Evolutionary conservation across 1,139 yeast species (phyloP).

Genomic region (Wickerhamomyces sp.): DNA sequence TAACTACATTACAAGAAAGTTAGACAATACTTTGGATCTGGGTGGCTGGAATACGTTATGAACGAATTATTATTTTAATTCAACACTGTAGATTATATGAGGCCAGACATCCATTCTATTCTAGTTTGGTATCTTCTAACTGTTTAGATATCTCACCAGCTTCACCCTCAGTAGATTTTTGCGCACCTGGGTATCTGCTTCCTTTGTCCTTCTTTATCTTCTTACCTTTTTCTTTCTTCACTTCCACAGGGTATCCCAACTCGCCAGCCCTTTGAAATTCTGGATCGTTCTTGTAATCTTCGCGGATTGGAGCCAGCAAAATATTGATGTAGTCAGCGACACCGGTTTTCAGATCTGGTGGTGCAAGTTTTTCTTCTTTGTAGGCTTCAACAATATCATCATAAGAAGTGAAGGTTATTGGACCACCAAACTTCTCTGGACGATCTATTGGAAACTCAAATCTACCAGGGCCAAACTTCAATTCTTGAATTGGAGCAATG

Average conservation of each 20-base stretch:
- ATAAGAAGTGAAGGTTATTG: slow-evolving; percentile 63
- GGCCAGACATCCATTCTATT: slow-evolving; percentile 6
- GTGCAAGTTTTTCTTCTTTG: slow-evolving; percentile 68
- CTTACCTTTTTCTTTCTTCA: slow-evolving; percentile 54
- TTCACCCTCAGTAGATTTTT: slow-evolving; percentile 16
- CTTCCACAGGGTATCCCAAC: slow-evolving; percentile 82
- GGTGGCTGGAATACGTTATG: slow-evolving; percentile 96
- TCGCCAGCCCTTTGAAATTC: slow-evolving; percentile 73
- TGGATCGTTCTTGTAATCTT: slow-evolving; percentile 51
- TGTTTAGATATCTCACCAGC: slow-evolving; percentile 27
- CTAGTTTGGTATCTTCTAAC: slow-evolving; percentile 29
- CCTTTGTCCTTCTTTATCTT: slow-evolving; percentile 84
- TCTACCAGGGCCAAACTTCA: slow-evolving; percentile 49
- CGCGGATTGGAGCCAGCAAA: slow-evolving; percentile 80
- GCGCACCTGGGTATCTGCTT: slow-evolving; percentile 68
- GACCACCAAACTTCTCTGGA: slow-evolving; percentile 97
- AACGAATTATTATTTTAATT: slow-evolving; percentile 2
- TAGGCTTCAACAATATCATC: slow-evolving; percentile 72
- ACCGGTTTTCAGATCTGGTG: slow-evolving; percentile 92
- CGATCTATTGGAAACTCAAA: slow-evolving; percentile 74
- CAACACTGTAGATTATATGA: slow-evolving; percentile 2
- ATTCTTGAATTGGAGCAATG: slow-evolving; percentile 78
- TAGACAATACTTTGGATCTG: slow-evolving; percentile 74
- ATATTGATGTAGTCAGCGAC: slow-evolving; percentile 78
- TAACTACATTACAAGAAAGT: slow-evolving; percentile 69